Percentiles rank a stretch among this genome's conserved stretches.
phyloP scores from a whole-genome alignment of 108 stramenopile species.

The Pseudonitzschia multiseries region DNA sequence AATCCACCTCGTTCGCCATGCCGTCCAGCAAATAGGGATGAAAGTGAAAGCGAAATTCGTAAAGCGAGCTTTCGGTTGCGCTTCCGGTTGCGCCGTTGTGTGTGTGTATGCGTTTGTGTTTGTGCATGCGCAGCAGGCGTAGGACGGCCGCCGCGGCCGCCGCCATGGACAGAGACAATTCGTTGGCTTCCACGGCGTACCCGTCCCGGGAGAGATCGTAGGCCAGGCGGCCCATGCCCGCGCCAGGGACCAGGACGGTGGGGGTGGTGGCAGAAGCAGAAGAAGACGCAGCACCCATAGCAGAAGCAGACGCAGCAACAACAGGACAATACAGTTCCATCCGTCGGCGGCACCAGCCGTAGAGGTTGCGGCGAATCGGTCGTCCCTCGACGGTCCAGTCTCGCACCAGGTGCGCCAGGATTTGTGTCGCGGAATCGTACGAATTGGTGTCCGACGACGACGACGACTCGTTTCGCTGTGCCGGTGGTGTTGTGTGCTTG shows the following conservation, averaged over 20 bases:
- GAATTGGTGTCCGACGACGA: slow-evolving; percentile 7
- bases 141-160: slow-evolving; percentile 60
- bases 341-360: slow-evolving; percentile 65
- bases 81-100: too few relatives aligned
- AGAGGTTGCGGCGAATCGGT: slow-evolving; percentile 43
- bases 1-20: slow-evolving; percentile 76
- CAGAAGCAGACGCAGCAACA: background rate
- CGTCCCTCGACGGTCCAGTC: slow-evolving; percentile 67
- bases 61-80: too few relatives aligned
- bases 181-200: slow-evolving; percentile 73
- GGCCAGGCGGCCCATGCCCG: slow-evolving; percentile 82
- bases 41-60: too few relatives aligned
- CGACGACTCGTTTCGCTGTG: background rate
- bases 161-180: slow-evolving; percentile 75
- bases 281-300: background rate
- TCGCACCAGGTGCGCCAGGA: slow-evolving; percentile 71
- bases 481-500: background rate
- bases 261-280: background rate
- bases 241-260: slow-evolving; percentile 70
- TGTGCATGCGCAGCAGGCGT: too few relatives aligned
- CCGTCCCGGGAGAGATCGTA: slow-evolving; percentile 52
- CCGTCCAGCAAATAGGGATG: slow-evolving; percentile 69
- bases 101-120: too few relatives aligned
- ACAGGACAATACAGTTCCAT: slow-evolving; percentile 24
- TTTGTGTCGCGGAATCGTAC: slow-evolving; percentile 66